Evolutionary conservation across 192 early-diverging fungal species (phyloP).

Genomic region (Backusella macrospora): DNA sequence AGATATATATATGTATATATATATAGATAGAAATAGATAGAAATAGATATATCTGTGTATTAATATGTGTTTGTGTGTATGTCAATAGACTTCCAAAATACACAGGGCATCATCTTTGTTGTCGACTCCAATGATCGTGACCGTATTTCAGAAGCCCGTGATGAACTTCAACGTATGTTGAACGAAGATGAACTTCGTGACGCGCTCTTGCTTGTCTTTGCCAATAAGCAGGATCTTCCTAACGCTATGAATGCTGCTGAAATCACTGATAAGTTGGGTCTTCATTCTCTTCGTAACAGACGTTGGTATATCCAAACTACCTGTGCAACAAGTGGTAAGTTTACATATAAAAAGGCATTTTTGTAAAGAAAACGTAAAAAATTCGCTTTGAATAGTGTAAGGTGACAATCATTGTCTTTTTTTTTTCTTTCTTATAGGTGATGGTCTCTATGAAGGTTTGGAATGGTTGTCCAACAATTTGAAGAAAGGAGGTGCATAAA

Average conservation of each 20-base stretch:
- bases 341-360: not conserved
- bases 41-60: no score
- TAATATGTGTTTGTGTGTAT: not conserved
- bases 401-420: not conserved
- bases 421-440: slow-evolving; percentile 62
- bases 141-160: slow-evolving; percentile 90
- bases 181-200: slow-evolving; percentile 95
- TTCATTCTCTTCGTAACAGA: slow-evolving; percentile 79
- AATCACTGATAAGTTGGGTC: slow-evolving; percentile 92
- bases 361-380: not conserved
- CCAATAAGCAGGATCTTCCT: slow-evolving; percentile 99
- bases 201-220: slow-evolving; percentile 90
- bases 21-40: not conserved
- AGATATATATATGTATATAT: not conserved
- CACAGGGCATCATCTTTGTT: slow-evolving; percentile 96
- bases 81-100: slow-evolving; percentile 89
- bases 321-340: slow-evolving; percentile 72
- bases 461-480: slow-evolving; percentile 87
- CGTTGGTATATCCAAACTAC: slow-evolving; percentile 94
- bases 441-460: slow-evolving; percentile 97
- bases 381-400: not conserved
- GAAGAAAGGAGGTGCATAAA: slow-evolving; percentile 44
- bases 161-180: slow-evolving; percentile 94
- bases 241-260: slow-evolving; percentile 94
- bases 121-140: slow-evolving; percentile 97